These are phyloP conservation scores for Tremellales sp. DNA, from an alignment of 1,284 basidiomycete genomes.

Conservation along the genomic window DNA sequence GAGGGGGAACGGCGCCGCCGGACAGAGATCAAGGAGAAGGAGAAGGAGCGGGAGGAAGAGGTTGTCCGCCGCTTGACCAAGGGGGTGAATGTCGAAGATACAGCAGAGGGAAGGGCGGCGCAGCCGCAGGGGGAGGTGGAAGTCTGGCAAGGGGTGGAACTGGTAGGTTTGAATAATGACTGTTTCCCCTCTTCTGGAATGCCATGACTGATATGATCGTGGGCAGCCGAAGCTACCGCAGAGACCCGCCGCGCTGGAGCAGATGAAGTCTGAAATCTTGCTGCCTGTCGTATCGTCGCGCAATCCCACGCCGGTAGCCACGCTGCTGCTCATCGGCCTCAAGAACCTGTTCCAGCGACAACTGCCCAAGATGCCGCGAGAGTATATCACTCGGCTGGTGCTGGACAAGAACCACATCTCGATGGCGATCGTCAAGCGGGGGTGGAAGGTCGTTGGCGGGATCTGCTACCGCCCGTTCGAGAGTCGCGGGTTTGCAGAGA, in stretches of 20 bases:
- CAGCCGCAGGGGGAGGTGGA: slow-evolving; percentile 31
- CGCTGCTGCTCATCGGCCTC: slow-evolving; percentile 85
- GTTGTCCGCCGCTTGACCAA: slow-evolving; percentile 72
- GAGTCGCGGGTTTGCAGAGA: slow-evolving; percentile 92
- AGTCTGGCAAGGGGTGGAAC: slow-evolving; percentile 43
- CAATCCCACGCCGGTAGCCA: slow-evolving; percentile 67
- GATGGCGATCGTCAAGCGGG: slow-evolving; percentile 92
- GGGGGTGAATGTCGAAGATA: slow-evolving; percentile 68
- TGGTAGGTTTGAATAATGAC: slow-evolving; percentile 30
- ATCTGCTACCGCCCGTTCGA: slow-evolving; percentile 97
- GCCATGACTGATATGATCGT: not conserved
- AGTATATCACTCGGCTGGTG: slow-evolving; percentile 95
- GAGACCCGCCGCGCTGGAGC: slow-evolving; percentile 73
- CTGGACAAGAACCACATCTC: slow-evolving; percentile 88
- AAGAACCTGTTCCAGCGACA: slow-evolving; percentile 98
- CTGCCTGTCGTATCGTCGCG: slow-evolving; percentile 79
- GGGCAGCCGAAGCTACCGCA: slow-evolving; percentile 43
- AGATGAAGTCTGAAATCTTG: slow-evolving; percentile 77
- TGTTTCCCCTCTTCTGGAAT: not conserved
- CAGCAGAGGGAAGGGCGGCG: slow-evolving; percentile 1
- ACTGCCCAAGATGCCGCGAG: slow-evolving; percentile 97
- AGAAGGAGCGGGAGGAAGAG: slow-evolving; percentile 65
- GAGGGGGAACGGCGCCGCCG: slow-evolving; percentile 48
- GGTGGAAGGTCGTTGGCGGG: slow-evolving; percentile 93
- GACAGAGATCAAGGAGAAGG: slow-evolving; percentile 54